phyloP scores from a whole-genome alignment of 345 rosid genomes.

The Boechera retrofracta region DNA sequence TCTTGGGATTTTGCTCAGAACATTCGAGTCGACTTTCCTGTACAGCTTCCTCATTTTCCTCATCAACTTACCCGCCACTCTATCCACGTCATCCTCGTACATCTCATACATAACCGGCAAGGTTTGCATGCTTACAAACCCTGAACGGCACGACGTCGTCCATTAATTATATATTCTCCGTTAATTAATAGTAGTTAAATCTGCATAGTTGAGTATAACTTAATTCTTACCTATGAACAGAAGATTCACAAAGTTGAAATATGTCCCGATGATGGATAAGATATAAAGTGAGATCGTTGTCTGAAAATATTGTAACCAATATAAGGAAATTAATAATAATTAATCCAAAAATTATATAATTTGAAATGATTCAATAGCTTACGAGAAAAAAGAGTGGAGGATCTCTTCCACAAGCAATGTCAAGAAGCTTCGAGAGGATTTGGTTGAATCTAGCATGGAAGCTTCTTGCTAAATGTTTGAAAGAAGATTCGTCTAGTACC shows the following conservation, averaged over 20 bases:
- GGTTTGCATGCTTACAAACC: slow-evolving; percentile 58
- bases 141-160: slow-evolving; percentile 40
- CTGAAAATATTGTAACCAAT: slow-evolving; percentile 41
- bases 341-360: not conserved
- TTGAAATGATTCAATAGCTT: slow-evolving; percentile 25
- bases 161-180: not conserved
- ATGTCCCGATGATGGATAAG: slow-evolving; percentile 73
- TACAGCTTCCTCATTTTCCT: slow-evolving; percentile 53
- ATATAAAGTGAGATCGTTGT: slow-evolving; percentile 57
- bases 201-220: not conserved
- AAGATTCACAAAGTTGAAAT: slow-evolving; percentile 76
- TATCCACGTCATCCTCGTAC: slow-evolving; percentile 70
- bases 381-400: slow-evolving; percentile 65
- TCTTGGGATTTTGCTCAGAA: slow-evolving; percentile 86
- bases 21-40: slow-evolving; percentile 54
- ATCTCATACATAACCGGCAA: slow-evolving; percentile 71
- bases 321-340: not conserved
- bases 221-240: slow-evolving; percentile 64
- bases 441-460: slow-evolving; percentile 58
- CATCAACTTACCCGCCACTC: slow-evolving; percentile 43
- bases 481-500: slow-evolving; percentile 49
- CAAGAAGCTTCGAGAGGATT: slow-evolving; percentile 52
- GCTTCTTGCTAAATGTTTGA: slow-evolving; percentile 50
- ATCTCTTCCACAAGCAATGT: slow-evolving; percentile 72
- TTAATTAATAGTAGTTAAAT: not conserved